Evolutionary conservation across 257 asterid species (phyloP).

Genomic region (Ilex aquifolium): DNA sequence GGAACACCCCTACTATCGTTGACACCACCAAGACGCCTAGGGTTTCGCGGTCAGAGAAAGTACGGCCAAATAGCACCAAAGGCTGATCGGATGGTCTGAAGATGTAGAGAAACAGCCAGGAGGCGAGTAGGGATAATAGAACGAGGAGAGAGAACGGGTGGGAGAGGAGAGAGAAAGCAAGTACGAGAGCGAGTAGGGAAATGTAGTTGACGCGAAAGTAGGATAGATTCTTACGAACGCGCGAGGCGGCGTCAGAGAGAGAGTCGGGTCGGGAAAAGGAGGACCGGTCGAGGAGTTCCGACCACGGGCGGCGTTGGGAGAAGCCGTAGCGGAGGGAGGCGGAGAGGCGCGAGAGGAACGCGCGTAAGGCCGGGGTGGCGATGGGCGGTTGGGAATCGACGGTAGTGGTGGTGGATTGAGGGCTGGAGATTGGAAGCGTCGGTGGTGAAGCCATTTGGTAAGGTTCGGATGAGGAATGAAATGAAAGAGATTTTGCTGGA

Average conservation of each 20-base stretch:
- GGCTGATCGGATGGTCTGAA: constrained; percentile 80
- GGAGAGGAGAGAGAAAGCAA: constrained; percentile 71
- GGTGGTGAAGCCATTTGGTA: constrained; percentile 53
- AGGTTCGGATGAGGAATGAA: constrained; percentile 10
- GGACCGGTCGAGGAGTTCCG: constrained; percentile 71
- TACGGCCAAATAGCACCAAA: constrained; percentile 56
- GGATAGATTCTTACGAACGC: constrained; percentile 59
- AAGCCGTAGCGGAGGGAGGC: constrained; percentile 57
- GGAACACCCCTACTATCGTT: constrained; percentile 65
- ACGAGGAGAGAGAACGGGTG: constrained; percentile 77
- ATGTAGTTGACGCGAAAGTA: constrained; percentile 84
- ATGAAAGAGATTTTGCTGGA: too few relatives aligned
- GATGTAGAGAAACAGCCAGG: constrained; percentile 65
- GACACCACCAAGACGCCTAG: constrained; percentile 55
- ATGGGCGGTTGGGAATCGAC: constrained; percentile 32
- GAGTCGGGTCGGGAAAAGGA: constrained; percentile 79
- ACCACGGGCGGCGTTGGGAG: constrained; percentile 91
- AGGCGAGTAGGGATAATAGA: constrained; percentile 51
- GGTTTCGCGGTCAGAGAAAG: constrained; percentile 66
- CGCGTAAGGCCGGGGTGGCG: constrained; percentile 77
- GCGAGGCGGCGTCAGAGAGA: constrained; percentile 79
- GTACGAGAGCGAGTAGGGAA: constrained; percentile 54
- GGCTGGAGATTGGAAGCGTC: constrained; percentile 66
- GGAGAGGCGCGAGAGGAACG: constrained; percentile 58
- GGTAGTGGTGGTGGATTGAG: constrained; percentile 41